A percentile compares a stretch with the other conserved stretches of the same genome.
Evolutionary conservation across 345 rosid genomes (phyloP).

Genomic region (Pugionium cornutum): DNA sequence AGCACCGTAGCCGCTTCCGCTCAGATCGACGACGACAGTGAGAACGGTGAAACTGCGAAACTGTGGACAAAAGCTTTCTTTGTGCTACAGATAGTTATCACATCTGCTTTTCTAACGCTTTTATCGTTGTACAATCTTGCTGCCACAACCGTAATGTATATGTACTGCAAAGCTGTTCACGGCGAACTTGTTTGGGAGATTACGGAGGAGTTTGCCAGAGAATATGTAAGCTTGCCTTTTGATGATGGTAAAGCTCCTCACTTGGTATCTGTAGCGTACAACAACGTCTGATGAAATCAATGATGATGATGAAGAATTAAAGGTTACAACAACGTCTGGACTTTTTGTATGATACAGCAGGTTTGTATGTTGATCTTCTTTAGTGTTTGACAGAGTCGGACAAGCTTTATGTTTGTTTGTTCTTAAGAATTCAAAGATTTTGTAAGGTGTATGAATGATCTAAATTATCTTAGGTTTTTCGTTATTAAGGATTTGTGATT

Average conservation of each 20-base stretch:
- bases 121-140: constrained; percentile 50
- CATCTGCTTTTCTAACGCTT: constrained; percentile 42
- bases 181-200: constrained; percentile 78
- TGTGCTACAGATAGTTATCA: constrained; percentile 50
- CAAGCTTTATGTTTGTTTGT: constrained; percentile 12
- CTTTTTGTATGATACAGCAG: constrained; percentile 29
- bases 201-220: constrained; percentile 62
- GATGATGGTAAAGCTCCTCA: constrained; percentile 71
- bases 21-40: constrained; percentile 21
- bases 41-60: not conserved
- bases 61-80: constrained; percentile 50
- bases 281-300: constrained; percentile 17
- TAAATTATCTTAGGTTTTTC: not conserved
- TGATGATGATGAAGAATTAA: not conserved
- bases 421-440: not conserved
- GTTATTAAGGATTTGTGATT: not conserved
- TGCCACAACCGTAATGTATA: constrained; percentile 57
- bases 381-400: not conserved
- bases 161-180: constrained; percentile 63
- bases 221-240: constrained; percentile 74
- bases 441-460: constrained; percentile 21
- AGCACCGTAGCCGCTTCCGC: constrained; percentile 19
- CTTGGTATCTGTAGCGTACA: constrained; percentile 50
- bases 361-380: constrained; percentile 11
- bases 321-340: not conserved